Evolutionary conservation across 1,284 basidiomycete species (phyloP).

Genomic region (Marasmius oreades): DNA sequence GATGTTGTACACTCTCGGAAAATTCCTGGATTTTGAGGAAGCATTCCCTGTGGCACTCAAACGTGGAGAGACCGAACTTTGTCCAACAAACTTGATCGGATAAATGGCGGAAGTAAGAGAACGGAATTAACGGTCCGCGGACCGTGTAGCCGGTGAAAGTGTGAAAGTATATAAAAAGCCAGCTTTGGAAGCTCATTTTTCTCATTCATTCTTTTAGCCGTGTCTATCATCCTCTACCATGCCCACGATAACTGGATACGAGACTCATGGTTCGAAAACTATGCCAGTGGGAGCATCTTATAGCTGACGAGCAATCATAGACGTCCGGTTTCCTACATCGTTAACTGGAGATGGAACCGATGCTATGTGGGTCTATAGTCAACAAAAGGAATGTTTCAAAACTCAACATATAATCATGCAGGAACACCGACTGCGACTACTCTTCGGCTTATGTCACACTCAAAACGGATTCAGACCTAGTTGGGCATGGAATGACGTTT

Average conservation of each 20-base stretch:
- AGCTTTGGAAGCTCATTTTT: neutral
- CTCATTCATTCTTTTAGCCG: neutral
- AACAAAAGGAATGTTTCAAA: constrained; percentile 8
- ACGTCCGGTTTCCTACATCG: constrained; percentile 82
- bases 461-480: constrained; percentile 67
- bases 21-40: no score
- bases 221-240: constrained; percentile 15
- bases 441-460: constrained; percentile 88
- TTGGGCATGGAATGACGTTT: constrained; percentile 93
- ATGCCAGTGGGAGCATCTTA: neutral
- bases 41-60: no score
- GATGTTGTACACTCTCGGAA: no score
- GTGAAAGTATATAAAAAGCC: no score
- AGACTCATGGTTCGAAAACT: constrained; percentile 43
- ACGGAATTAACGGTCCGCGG: no score
- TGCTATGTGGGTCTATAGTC: constrained; percentile 55
- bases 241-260: constrained; percentile 49
- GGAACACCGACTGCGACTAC: constrained; percentile 95
- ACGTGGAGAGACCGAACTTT: no score
- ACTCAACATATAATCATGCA: constrained; percentile 24
- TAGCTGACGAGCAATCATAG: constrained; percentile 32
- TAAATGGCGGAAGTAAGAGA: no score
- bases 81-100: no score
- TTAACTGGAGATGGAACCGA: constrained; percentile 86
- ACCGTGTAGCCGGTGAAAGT: no score